Evolutionary conservation across 495 filamentous ascomycete genomes (phyloP).

Genomic region (Amorphotheca resinae): DNA sequence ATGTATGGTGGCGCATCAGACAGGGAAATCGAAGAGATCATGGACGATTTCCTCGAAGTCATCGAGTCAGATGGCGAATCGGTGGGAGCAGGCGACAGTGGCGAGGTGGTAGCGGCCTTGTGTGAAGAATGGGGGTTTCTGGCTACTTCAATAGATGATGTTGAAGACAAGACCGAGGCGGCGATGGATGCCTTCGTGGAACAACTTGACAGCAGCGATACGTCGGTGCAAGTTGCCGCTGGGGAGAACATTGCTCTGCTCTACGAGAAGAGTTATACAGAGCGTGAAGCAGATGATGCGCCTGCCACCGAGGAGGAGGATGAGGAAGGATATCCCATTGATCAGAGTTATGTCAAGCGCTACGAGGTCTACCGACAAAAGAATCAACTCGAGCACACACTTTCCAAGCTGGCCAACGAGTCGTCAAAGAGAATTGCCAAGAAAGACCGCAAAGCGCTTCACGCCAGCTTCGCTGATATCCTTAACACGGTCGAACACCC

Average conservation of each 20-base stretch:
- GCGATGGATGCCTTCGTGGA: conserved; percentile 82
- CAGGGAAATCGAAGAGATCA: conserved; percentile 57
- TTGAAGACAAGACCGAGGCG: conserved; percentile 57
- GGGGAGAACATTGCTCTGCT: conserved; percentile 84
- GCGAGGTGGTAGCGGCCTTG: conserved; percentile 67
- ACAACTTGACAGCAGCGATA: conserved; percentile 68
- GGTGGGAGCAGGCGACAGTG: conserved; percentile 62
- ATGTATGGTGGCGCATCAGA: conserved; percentile 70
- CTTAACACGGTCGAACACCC: conserved; percentile 73
- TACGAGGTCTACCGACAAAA: conserved; percentile 29
- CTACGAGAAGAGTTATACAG: conserved; percentile 70
- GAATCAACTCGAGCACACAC: conserved; percentile 24
- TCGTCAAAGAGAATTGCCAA: conserved; percentile 65
- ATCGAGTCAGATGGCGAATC: conserved; percentile 70
- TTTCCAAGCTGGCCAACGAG: conserved; percentile 38
- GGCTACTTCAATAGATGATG: conserved; percentile 69
- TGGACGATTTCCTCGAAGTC: conserved; percentile 78
- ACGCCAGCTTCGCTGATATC: conserved; percentile 70
- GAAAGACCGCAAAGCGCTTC: conserved; percentile 64
- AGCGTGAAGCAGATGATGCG: conserved; percentile 47
- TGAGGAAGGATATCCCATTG: conserved; percentile 31
- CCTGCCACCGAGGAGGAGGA: conserved; percentile 37
- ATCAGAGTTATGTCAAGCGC: conserved; percentile 25
- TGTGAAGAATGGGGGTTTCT: conserved; percentile 83
- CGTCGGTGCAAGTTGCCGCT: conserved; percentile 70